phyloP scores from a whole-genome alignment of 306 rosid species.

The Herpetospermum pedunculosum region DNA sequence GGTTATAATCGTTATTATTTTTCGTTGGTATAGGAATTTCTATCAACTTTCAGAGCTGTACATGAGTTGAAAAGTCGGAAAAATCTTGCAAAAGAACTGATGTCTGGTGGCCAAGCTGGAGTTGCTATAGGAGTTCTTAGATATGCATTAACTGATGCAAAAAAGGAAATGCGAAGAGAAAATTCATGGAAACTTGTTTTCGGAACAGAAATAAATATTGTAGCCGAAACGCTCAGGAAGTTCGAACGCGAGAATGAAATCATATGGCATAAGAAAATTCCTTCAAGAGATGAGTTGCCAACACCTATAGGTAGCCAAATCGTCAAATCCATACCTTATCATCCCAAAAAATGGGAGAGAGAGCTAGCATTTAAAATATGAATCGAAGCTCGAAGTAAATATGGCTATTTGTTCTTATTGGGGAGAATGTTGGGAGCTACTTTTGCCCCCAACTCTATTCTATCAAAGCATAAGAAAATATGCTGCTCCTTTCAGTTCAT shows the following conservation, averaged over 20 bases:
- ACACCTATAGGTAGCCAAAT: conserved; percentile 39
- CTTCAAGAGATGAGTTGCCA: conserved; percentile 32
- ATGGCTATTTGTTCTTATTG: neutral
- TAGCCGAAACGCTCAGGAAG: conserved; percentile 51
- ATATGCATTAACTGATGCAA: conserved; percentile 23
- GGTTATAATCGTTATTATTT: neutral
- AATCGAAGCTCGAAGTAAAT: neutral
- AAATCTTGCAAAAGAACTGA: conserved; percentile 39
- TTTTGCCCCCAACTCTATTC: neutral
- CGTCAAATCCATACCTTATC: conserved; percentile 35
- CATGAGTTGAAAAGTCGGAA: conserved; percentile 50
- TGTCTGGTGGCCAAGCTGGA: conserved; percentile 37
- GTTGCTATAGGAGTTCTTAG: conserved; percentile 52
- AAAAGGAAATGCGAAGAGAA: conserved; percentile 31
- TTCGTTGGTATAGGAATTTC: conserved; percentile 44
- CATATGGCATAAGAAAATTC: conserved; percentile 54
- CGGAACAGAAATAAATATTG: conserved; percentile 28
- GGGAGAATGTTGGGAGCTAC: neutral
- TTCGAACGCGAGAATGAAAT: conserved; percentile 51
- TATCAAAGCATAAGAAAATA: neutral
- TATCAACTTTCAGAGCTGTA: conserved; percentile 33
- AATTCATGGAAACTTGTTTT: conserved; percentile 39
- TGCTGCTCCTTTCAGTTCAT: neutral
- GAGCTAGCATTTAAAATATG: conserved; percentile 32
- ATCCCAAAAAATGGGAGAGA: conserved; percentile 57